Evolutionary conservation across 2,329 filamentous ascomycete genomes (phyloP).

Genomic region (Botryotinia calthae): DNA sequence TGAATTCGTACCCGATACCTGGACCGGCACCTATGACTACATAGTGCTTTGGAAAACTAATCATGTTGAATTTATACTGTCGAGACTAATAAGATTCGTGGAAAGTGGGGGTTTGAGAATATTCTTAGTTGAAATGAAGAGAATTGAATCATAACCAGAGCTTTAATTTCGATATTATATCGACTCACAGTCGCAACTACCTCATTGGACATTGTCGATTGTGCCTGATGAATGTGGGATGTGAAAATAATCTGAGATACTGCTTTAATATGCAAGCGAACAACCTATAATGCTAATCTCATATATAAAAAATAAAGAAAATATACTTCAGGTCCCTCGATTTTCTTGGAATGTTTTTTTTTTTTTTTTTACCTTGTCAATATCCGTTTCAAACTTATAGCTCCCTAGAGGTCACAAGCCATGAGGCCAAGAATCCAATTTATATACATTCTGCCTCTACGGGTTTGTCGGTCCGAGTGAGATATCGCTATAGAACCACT

Average conservation of each 20-base stretch:
- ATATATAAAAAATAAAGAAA: neutral
- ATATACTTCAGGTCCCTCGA: rapidly evolving
- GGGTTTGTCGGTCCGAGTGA: constrained; percentile 9
- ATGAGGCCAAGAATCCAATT: neutral
- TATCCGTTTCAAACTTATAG: neutral
- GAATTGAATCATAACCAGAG: neutral
- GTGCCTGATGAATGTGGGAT: neutral
- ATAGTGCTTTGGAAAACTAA: constrained; percentile 31
- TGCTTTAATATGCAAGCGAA: neutral
- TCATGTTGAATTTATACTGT: neutral
- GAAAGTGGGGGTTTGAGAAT: neutral
- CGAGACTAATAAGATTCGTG: neutral
- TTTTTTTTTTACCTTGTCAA: neutral
- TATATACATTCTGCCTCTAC: constrained; percentile 11
- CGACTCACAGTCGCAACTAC: neutral
- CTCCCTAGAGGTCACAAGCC: neutral
- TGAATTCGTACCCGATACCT: constrained; percentile 47
- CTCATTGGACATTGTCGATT: neutral
- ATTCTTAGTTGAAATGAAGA: neutral
- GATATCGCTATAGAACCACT: constrained; percentile 36
- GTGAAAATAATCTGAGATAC: neutral
- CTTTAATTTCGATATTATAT: neutral
- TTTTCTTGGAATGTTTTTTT: too few relatives aligned
- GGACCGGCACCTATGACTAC: constrained; percentile 45
- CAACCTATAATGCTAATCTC: neutral